Conservation (phyloP, 2,329 filamentous ascomycete genomes). For the Cercospora sp. region DNA sequence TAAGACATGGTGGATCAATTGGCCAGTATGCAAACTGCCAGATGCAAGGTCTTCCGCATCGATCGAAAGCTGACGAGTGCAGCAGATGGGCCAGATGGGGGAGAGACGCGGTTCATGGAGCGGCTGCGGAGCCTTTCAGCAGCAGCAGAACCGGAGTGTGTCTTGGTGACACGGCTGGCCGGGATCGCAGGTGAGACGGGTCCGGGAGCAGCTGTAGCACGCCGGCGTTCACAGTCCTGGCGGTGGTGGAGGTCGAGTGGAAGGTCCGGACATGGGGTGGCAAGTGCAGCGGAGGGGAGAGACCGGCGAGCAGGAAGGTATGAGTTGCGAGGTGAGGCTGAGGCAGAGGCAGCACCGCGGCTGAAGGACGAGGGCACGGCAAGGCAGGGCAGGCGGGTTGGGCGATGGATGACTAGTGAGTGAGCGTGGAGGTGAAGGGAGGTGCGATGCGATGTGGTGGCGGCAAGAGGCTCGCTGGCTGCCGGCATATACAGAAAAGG, state of each 20-base stretch:
- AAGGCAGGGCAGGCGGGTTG: neutral
- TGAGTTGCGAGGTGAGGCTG: neutral
- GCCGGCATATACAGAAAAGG: conserved; percentile 18
- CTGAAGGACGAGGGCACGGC: neutral
- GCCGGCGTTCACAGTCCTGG: neutral
- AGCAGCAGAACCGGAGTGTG: neutral
- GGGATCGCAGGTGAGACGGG: neutral
- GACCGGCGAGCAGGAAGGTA: neutral
- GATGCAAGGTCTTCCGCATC: conserved; percentile 12
- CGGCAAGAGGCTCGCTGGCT: conserved; percentile 14
- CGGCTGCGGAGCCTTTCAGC: conserved; percentile 10
- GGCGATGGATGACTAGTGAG: neutral
- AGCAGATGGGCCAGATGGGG: conserved; percentile 1
- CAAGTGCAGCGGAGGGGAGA: neutral
- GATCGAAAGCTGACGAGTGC: neutral
- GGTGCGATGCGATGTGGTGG: neutral
- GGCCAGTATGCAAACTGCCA: neutral
- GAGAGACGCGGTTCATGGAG: conserved; percentile 13
- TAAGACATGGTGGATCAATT: conserved; percentile 16
- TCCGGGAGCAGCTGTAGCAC: conserved; percentile 5
- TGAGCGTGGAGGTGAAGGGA: neutral
- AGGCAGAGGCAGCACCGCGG: neutral
- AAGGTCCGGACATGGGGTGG: neutral
- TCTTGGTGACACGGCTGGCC: conserved; percentile 9
- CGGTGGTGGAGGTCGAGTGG: neutral